phyloP scores from a whole-genome alignment of 139 green algal genomes.

The Parachlorella kessleri region DNA sequence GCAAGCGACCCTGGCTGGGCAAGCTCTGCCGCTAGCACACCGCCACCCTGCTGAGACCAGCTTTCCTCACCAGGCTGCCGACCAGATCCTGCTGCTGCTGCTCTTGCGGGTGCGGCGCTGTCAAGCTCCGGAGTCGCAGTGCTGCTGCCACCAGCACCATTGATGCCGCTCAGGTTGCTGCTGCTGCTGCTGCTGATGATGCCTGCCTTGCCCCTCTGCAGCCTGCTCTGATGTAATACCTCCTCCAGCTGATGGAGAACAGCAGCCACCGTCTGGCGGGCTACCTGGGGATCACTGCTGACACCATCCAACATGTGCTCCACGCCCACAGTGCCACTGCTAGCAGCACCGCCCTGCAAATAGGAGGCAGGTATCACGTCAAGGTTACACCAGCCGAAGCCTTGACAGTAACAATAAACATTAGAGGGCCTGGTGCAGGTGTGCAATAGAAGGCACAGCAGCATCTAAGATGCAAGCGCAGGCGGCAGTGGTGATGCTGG shows the following conservation, averaged over 20 bases:
- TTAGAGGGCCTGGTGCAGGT: too few relatives aligned
- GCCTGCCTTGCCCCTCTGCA: not conserved
- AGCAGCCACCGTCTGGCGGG: not conserved
- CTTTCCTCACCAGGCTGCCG: slow-evolving; percentile 1
- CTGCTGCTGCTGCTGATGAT: not conserved
- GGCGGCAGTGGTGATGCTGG: too few relatives aligned
- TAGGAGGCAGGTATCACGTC: too few relatives aligned
- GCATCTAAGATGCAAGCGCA: too few relatives aligned
- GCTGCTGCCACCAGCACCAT: slow-evolving; percentile 1
- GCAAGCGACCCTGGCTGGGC: not conserved
- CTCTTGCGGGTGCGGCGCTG: not conserved
- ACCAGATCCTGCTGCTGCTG: slow-evolving; percentile 1
- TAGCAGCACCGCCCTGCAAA: too few relatives aligned
- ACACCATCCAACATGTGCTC: not conserved
- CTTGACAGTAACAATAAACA: too few relatives aligned
- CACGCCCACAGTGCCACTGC: too few relatives aligned
- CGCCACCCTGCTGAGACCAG: not conserved
- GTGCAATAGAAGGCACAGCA: too few relatives aligned
- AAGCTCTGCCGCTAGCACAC: not conserved
- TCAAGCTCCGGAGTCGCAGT: slow-evolving; percentile 15
- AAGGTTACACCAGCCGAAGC: too few relatives aligned
- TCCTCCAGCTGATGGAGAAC: not conserved
- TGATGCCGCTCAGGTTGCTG: not conserved
- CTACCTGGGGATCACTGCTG: not conserved
- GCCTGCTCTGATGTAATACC: slow-evolving; percentile 5